A percentile compares a stretch with the other conserved stretches of the same genome.
Conservation (phyloP, 805 yeast genomes). For the Lipomyces orientalis region DNA sequence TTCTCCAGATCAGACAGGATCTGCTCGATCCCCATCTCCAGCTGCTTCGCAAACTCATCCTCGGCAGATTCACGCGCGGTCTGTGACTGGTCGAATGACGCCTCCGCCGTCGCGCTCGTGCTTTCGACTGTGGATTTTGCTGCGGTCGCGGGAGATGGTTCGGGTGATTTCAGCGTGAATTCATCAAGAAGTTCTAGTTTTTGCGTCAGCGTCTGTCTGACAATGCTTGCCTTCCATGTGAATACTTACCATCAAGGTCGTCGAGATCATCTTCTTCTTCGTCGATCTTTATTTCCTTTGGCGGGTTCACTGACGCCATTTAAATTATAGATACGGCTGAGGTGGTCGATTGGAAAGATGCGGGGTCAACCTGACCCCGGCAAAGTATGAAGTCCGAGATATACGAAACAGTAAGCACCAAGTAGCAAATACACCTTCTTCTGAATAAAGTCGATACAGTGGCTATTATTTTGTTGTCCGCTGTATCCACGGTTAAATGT, state of each 20-base stretch:
- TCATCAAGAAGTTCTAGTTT: slow-evolving; percentile 74
- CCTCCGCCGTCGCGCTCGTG: not conserved
- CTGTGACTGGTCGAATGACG: not conserved
- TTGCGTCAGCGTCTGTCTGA: not conserved
- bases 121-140: slow-evolving; percentile 1
- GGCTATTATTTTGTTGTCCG: not conserved
- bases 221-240: not conserved
- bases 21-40: slow-evolving; percentile 50
- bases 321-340: not conserved
- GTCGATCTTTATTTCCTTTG: not conserved
- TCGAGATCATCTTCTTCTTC: not conserved
- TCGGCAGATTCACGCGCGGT: slow-evolving; percentile 32
- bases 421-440: not conserved
- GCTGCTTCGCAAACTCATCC: slow-evolving; percentile 48
- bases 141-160: not conserved
- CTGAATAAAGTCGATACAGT: not conserved
- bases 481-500: not conserved
- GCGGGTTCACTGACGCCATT: not conserved
- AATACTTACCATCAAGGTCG: not conserved
- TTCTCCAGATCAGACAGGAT: slow-evolving; percentile 56
- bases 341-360: not conserved
- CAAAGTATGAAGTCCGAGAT: not conserved
- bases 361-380: not conserved
- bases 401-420: not conserved
- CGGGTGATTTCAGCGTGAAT: slow-evolving; percentile 46